Conservation (phyloP, 2,329 filamentous ascomycete species). For the Parasarocladium wereldwijsianum region DNA sequence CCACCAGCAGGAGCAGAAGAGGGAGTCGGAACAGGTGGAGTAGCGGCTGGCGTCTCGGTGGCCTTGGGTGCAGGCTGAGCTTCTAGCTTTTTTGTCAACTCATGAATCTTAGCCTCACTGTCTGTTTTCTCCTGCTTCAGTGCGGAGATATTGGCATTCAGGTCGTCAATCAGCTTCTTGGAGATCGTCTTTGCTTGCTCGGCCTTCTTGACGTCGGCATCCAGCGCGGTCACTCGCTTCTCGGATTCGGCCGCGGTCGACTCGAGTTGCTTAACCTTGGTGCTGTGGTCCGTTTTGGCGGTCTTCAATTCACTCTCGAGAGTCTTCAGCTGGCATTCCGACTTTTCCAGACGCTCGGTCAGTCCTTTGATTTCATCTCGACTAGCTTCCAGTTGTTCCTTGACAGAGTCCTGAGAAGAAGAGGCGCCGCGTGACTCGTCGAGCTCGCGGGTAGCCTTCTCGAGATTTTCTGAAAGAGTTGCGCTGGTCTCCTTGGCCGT, state of each 20-base stretch:
- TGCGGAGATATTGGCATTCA: constrained; percentile 20
- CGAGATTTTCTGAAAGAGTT: constrained; percentile 51
- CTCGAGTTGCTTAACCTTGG: constrained; percentile 21
- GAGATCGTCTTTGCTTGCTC: constrained; percentile 23
- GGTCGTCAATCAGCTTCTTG: constrained; percentile 24
- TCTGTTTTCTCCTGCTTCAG: constrained; percentile 19
- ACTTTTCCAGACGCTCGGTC: constrained; percentile 30
- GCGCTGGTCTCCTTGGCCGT: constrained; percentile 56
- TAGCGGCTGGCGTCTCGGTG: constrained; percentile 9
- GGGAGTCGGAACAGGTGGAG: constrained; percentile 9
- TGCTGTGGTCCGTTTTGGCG: constrained; percentile 16
- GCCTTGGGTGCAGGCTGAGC: constrained; percentile 9
- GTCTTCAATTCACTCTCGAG: constrained; percentile 22
- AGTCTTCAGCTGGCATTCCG: constrained; percentile 28
- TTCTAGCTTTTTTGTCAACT: constrained; percentile 30
- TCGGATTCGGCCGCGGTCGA: constrained; percentile 19
- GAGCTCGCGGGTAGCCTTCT: constrained; percentile 52
- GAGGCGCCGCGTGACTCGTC: constrained; percentile 27
- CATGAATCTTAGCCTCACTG: constrained; percentile 18
- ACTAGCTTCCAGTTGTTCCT: constrained; percentile 32
- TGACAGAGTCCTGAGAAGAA: constrained; percentile 27
- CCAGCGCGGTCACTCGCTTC: constrained; percentile 22
- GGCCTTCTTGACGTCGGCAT: constrained; percentile 24
- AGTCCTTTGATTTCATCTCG: constrained; percentile 33
- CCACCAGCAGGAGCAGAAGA: constrained; percentile 12